A percentile compares a stretch with the other conserved stretches of the same genome.
Evolutionary conservation across 805 yeast species (phyloP).

Genomic region (Aciculoconidium aculeatum): DNA sequence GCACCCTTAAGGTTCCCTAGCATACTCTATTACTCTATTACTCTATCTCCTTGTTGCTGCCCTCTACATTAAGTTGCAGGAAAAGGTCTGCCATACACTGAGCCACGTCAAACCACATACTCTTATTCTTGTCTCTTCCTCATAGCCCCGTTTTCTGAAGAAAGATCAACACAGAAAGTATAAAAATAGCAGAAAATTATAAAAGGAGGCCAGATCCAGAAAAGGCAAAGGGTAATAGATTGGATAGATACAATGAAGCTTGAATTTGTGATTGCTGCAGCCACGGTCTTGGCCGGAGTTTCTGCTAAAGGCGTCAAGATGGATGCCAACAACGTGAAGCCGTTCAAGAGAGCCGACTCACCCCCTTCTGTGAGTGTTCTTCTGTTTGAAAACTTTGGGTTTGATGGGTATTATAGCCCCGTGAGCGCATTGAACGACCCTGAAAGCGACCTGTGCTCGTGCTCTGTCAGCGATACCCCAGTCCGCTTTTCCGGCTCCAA

Average conservation of each 20-base stretch:
- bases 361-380: conserved; percentile 23
- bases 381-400: conserved; percentile 53
- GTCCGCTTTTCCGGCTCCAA: conserved; percentile 50
- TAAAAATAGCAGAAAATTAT: too few relatives aligned
- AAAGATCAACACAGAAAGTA: too few relatives aligned
- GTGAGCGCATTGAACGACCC: conserved; percentile 41
- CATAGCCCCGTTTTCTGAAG: too few relatives aligned
- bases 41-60: too few relatives aligned
- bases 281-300: conserved; percentile 2
- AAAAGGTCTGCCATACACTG: too few relatives aligned
- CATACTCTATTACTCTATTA: too few relatives aligned
- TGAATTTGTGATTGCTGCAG: conserved; percentile 1
- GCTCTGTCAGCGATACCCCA: conserved; percentile 34
- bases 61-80: too few relatives aligned
- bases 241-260: conserved; percentile 3
- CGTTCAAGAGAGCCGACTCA: conserved; percentile 2
- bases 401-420: conserved; percentile 43
- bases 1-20: too few relatives aligned
- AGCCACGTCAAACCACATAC: too few relatives aligned
- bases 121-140: too few relatives aligned
- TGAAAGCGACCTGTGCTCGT: conserved; percentile 40
- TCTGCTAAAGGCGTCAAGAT: conserved; percentile 2
- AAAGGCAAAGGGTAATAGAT: too few relatives aligned
- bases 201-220: too few relatives aligned
- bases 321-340: conserved; percentile 7